These are phyloP conservation scores for Penicillium digitatum DNA, from an alignment of 2,329 filamentous ascomycete genomes.

Conservation along the genomic window DNA sequence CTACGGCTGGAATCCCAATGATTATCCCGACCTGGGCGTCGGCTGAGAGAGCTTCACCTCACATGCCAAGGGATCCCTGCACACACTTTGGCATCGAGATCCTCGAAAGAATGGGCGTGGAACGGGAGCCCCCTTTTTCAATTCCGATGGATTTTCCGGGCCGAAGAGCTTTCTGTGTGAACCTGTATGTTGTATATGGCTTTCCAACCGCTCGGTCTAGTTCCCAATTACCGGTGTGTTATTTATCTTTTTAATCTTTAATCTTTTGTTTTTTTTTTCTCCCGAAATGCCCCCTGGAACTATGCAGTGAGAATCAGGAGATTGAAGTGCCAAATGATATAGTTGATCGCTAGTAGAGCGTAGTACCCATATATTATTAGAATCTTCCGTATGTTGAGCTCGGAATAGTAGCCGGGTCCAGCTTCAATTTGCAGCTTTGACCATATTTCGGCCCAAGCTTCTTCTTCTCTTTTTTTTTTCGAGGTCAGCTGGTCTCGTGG, in stretches of 20 bases:
- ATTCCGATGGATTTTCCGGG: conserved; percentile 2
- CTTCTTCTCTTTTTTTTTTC: conserved; percentile 1
- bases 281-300: neutral
- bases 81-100: neutral
- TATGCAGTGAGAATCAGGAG: neutral
- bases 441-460: conserved; percentile 21
- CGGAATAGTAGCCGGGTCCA: neutral
- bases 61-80: conserved; percentile 25
- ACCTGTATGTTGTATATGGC: neutral
- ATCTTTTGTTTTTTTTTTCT: neutral
- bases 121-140: conserved; percentile 7
- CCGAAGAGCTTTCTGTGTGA: neutral
- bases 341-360: neutral
- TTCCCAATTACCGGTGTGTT: conserved; percentile 2
- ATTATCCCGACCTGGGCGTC: conserved; percentile 18
- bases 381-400: neutral
- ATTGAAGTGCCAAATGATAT: neutral
- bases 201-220: neutral
- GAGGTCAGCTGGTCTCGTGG: conserved; percentile 27
- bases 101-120: conserved; percentile 3
- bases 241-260: neutral
- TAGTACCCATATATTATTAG: neutral
- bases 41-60: conserved; percentile 18
- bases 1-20: conserved; percentile 21
- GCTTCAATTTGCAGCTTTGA: conserved; percentile 12